Evolutionary conservation across 129 eudicot genomes (phyloP).

Genomic region (Erigeron canadensis): DNA sequence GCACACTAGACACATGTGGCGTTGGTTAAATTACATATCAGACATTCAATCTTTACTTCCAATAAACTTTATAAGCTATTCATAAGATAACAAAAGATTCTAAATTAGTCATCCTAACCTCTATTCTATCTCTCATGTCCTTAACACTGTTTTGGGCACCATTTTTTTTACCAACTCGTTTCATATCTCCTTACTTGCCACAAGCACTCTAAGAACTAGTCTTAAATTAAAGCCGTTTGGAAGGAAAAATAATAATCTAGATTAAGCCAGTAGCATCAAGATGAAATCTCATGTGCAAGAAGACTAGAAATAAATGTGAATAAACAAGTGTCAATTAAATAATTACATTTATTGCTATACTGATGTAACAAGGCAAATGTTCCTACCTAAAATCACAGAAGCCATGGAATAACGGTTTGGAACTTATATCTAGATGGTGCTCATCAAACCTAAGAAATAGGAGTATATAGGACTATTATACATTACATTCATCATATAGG

Average conservation of each 20-base stretch:
- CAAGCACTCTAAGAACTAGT: not conserved
- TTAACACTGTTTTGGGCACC: not conserved
- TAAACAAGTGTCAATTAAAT: not conserved
- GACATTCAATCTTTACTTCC: conserved; percentile 16
- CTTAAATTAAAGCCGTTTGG: not conserved
- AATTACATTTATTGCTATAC: conserved; percentile 16
- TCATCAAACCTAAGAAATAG: not conserved
- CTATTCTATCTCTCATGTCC: not conserved
- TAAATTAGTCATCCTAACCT: conserved; percentile 19
- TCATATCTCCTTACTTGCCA: conserved; percentile 17
- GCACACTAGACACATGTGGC: conserved; percentile 76
- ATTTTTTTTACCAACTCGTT: not conserved
- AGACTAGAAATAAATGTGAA: not conserved
- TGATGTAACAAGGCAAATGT: not conserved
- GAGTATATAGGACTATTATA: not conserved
- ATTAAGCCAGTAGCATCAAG: not conserved
- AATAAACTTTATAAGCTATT: conserved; percentile 14
- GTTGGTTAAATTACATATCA: conserved; percentile 22
- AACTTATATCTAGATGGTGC: not conserved
- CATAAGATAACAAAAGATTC: not conserved
- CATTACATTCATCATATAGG: not conserved
- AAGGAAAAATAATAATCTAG: not conserved
- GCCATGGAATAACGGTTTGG: not conserved
- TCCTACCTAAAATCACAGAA: not conserved
- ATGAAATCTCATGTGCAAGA: not conserved